These are phyloP conservation scores for Didymosphaeria variabile DNA, from an alignment of 2,329 filamentous ascomycete species.

Conservation along the genomic window DNA sequence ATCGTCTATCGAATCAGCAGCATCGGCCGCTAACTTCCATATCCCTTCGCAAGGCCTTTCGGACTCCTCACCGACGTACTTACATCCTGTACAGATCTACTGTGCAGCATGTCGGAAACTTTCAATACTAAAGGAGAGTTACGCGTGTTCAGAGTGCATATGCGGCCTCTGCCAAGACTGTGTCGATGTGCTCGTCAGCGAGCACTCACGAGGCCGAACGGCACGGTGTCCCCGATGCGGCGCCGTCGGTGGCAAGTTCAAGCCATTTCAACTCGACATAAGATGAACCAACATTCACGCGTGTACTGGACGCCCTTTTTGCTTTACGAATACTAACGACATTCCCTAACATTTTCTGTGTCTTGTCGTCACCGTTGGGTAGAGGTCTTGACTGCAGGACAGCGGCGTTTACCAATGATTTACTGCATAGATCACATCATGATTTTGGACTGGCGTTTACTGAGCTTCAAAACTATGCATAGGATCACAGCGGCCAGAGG, in stretches of 20 bases:
- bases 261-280: conserved; percentile 85
- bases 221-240: conserved; percentile 80
- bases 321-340: conserved; percentile 15
- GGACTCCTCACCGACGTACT: conserved; percentile 67
- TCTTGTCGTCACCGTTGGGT: background rate
- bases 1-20: conserved; percentile 73
- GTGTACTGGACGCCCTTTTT: conserved; percentile 1
- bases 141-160: conserved; percentile 95
- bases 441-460: conserved; percentile 1
- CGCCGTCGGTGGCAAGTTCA: conserved; percentile 81
- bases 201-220: conserved; percentile 74
- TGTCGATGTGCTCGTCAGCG: conserved; percentile 79
- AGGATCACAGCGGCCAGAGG: conserved; percentile 5
- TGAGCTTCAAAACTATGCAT: conserved; percentile 7
- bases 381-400: conserved; percentile 8
- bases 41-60: conserved; percentile 61
- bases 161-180: conserved; percentile 91
- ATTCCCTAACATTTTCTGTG: background rate
- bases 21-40: conserved; percentile 75
- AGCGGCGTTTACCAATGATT: conserved; percentile 8
- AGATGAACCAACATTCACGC: conserved; percentile 61
- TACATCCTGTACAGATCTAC: conserved; percentile 78
- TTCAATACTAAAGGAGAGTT: conserved; percentile 81
- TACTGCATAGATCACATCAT: conserved; percentile 6
- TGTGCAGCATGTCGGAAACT: conserved; percentile 86